Evolutionary conservation across 176 grass and related monocot genomes (phyloP), one percentile per base, ranked within the genome.

Genomic region (Oropetium thomaeum): DNA sequence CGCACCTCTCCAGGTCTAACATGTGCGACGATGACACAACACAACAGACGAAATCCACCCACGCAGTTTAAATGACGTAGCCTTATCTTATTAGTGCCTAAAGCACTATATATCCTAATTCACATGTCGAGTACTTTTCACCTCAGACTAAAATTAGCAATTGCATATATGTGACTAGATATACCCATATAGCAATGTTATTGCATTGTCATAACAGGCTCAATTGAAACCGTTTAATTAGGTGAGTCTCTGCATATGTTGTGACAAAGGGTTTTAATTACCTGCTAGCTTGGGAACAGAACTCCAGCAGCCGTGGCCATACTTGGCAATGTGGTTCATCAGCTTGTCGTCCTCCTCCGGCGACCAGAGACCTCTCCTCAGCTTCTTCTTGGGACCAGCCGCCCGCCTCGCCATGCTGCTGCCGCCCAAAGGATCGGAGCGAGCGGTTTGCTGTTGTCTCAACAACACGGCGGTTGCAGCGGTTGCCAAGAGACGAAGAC

Each of bases 261-360:
- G 26, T 34, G 52, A 1, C 8, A 32, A n/a, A n/a, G n/a, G n/a
- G 27, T 34, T 1, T 2, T 8, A 53, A 13, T 8, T 75, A 93
- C 87, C 90, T 79, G 90, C 80, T 6, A 90, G 58, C 47, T 90
- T 93, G 63, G 90, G 84, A 57, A 90, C 81, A 26, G 90, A 89
- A 13, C 87, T 93, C 90, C 90, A 90, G 74, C 84, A 93, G 51
- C 87, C 87, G 8, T 93, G 78, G 73, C 90, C 90, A 51, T 87
- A 86, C 71, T 84, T 85, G 52, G 87, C 85, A 76, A 93, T 87
- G 79, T 90, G 82, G 52, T 82, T 87, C 45, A 93, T 81, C 26
- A 93, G 87, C 84, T 87, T 93, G 45, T 90, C 87, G 13, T 93
- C 90, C 76, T 93, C 90, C 78, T 93, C 90, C 4, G 87, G 87